Evolutionary conservation across 2,329 filamentous ascomycete genomes (phyloP), one percentile per base, ranked within the genome.

Genomic region (Colletotrichum lindemuthianum): DNA sequence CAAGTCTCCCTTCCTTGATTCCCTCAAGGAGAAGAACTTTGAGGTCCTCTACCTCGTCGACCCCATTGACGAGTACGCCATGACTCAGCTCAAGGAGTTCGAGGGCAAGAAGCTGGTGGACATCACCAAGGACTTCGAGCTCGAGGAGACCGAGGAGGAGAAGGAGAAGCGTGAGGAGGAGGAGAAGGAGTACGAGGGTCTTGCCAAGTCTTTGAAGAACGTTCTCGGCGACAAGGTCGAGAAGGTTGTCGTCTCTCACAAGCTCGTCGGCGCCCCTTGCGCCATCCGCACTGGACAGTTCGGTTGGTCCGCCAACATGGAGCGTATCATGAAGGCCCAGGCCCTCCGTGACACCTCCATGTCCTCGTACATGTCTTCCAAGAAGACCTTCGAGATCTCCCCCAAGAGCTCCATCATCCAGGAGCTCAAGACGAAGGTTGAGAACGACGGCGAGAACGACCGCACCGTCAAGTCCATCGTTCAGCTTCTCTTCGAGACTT

Each of bases 361-460:
- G 96, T 93, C 89, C 84, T 97, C 93, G 75, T 99, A 99, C 92
- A 99, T 99, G 96, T 96, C 93, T 71, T 98, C 95, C 80, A 99
- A 99, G 94, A 99, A 99, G 93, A 99, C 96, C 37, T 98, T 99
- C 73, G 96, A 99, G 87, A 98, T 99, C 83, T 98, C 96, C n/a
- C 96, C 96, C 81, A 95, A 96, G 88, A 97, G 93, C 75, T 79
- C 93, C 71, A 99, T 99, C 82, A 90, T 99, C 86, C 92, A 97
- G 90, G 96, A 98, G 88, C 91, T 99, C 77, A 97, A 96, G 92
- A 93, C 91, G 86, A 99, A 99, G 93, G 93, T 98, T 68, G 96
- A 98, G 88, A 79, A 90, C 66, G 96, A 99, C 76, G 96, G 96
- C 70, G 95, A 97, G 91, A 95, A 94, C 80, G 96, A 98, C 88